phyloP scores from a whole-genome alignment of 202 grass and related monocot genomes.

The Thinopyrum obtusiflorum region DNA sequence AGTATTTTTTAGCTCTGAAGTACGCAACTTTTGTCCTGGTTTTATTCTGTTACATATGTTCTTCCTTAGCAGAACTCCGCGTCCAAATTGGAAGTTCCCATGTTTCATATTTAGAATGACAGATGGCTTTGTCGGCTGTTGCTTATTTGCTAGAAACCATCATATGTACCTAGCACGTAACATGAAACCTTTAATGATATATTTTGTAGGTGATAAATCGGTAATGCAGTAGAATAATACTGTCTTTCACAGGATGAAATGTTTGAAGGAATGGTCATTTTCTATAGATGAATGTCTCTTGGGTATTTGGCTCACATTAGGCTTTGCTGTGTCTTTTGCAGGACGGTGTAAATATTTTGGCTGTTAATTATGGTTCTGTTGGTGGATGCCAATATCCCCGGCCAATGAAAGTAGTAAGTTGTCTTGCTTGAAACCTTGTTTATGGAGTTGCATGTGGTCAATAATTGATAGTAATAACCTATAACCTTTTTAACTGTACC shows the following conservation, averaged over 20 bases:
- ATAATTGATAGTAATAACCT: slow-evolving; percentile 10
- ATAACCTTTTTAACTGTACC: neutral
- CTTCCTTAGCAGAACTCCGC: neutral
- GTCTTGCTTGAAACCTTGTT: slow-evolving; percentile 25
- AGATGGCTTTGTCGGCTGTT: neutral
- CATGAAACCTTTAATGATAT: neutral
- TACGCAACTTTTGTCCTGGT: neutral
- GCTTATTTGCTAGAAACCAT: neutral
- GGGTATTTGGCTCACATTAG: slow-evolving; percentile 9
- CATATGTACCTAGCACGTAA: neutral
- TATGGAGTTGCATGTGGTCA: neutral
- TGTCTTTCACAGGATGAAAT: neutral
- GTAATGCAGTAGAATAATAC: neutral
- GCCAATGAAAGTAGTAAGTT: slow-evolving; percentile 73
- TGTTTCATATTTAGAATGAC: slow-evolving; percentile 12
- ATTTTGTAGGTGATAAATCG: neutral
- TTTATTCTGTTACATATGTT: neutral
- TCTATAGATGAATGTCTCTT: neutral
- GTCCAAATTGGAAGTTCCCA: neutral
- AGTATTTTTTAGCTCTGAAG: neutral
- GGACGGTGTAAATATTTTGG: slow-evolving; percentile 91
- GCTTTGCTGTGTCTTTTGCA: slow-evolving; percentile 38
- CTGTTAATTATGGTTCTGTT: slow-evolving; percentile 94
- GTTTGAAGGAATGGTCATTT: neutral
- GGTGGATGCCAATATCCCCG: slow-evolving; percentile 78